Evolutionary conservation across 1,284 basidiomycete genomes (phyloP).

Genomic region (Cutaneotrichosporon sp.): DNA sequence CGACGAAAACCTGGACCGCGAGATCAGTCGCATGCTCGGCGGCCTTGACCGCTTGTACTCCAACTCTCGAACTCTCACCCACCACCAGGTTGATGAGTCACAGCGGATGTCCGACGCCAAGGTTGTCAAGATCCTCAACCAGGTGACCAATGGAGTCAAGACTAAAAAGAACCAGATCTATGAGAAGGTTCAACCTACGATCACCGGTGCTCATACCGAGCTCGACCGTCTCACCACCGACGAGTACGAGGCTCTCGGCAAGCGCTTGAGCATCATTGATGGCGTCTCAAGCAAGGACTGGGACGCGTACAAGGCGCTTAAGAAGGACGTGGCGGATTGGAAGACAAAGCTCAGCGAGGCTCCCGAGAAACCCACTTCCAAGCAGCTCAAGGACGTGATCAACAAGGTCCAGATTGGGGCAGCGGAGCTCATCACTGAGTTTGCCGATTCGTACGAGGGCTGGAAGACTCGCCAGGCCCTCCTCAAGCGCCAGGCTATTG

Average conservation of each 20-base stretch:
- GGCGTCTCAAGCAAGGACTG: slow-evolving; percentile 35
- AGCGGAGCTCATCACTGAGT: slow-evolving; percentile 26
- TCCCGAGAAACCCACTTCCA: slow-evolving; percentile 22
- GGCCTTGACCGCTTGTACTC: slow-evolving; percentile 46
- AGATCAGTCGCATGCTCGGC: slow-evolving; percentile 34
- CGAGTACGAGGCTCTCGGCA: slow-evolving; percentile 32
- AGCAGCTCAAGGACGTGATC: slow-evolving; percentile 22
- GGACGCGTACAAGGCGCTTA: slow-evolving; percentile 32
- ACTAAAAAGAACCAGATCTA: slow-evolving; percentile 12
- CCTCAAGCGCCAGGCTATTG: slow-evolving; percentile 29
- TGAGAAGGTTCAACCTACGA: slow-evolving; percentile 24
- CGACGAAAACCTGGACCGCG: slow-evolving; percentile 29
- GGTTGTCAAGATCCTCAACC: slow-evolving; percentile 19
- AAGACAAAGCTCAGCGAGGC: slow-evolving; percentile 28
- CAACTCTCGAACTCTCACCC: slow-evolving; percentile 28
- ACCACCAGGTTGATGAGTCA: slow-evolving; percentile 33
- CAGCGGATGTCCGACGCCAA: slow-evolving; percentile 28
- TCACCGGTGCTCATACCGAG: slow-evolving; percentile 22
- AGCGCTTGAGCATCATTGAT: slow-evolving; percentile 24
- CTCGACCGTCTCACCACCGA: slow-evolving; percentile 27
- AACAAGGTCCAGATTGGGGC: slow-evolving; percentile 16
- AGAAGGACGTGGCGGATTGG: slow-evolving; percentile 32
- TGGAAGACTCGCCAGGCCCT: slow-evolving; percentile 28
- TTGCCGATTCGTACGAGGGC: slow-evolving; percentile 36
- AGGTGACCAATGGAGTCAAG: slow-evolving; percentile 24